Evolutionary conservation across 371 early-diverging fungal genomes (phyloP).

Genomic region (Rhizopus arrhizus): DNA sequence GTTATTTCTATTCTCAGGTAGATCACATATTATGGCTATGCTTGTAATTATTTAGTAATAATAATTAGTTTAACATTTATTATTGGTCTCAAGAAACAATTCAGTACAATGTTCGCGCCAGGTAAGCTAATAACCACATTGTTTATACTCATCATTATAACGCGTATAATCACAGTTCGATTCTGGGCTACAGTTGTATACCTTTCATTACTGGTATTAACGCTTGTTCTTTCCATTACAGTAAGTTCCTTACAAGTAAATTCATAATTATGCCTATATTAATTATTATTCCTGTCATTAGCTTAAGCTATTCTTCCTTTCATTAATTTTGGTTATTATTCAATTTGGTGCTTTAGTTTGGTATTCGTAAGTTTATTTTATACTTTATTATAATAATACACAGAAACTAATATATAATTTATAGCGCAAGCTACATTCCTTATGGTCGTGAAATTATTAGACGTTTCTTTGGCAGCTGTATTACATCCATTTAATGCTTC

Average conservation of each 20-base stretch:
- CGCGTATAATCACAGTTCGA: conserved; percentile 14
- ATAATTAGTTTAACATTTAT: conserved; percentile 88
- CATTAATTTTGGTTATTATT: conserved; percentile 73
- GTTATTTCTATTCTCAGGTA: conserved; percentile 80
- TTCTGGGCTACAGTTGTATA: conserved; percentile 36
- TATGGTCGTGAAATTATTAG: conserved; percentile 56
- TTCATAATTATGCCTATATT: not conserved
- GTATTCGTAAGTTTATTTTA: conserved; percentile 64
- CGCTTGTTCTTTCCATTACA: conserved; percentile 34
- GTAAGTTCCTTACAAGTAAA: conserved; percentile 21
- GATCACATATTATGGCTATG: not conserved
- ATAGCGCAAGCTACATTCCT: conserved; percentile 57
- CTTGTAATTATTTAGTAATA: not conserved
- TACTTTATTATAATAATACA: not conserved
- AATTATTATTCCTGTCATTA: conserved; percentile 11
- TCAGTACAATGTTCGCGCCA: conserved; percentile 85
- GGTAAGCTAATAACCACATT: conserved; percentile 35
- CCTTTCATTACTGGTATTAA: conserved; percentile 33
- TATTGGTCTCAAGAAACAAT: conserved; percentile 80
- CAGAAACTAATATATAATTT: not conserved
- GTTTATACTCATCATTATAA: too few species aligned
- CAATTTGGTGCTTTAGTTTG: conserved; percentile 88
- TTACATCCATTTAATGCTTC: conserved; percentile 46
- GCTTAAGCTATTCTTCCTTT: conserved; percentile 59
- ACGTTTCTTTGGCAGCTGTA: conserved; percentile 49